Evolutionary conservation across 441 rosid species (phyloP), one percentile per base, ranked within the genome.

Genomic region (Jatropha podagrica): DNA sequence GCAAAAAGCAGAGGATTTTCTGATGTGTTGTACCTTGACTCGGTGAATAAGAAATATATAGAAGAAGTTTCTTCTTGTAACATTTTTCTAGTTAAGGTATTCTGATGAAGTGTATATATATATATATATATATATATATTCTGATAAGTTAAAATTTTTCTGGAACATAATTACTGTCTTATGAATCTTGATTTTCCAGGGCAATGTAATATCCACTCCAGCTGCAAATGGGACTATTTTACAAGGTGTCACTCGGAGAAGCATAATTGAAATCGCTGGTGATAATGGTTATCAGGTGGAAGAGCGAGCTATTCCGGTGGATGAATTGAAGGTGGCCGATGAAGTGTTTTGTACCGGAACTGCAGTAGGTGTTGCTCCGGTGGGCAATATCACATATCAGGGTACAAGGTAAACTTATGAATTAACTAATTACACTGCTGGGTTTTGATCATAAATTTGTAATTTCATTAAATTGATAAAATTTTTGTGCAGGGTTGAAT

Each of bases 271-370:
- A 78, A 88, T 93, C 9, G 93, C 98, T 37, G 73, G 78, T 20
- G 96, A 91, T 82, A 86, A 74, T 49, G 95, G 94, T 55, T 94
- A 89, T 72, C 76, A 89, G 92, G 95, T 93, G 78, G 85, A 86
- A 80, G 99, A 95, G 78, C 86, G 91, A 41, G 69, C 80, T 38
- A 81, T 93, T 76, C 82, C 79, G 0, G 88, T 91, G 68, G 98
- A 89, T 23, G 94, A 90, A 75, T 62, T 93, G 77, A 77, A 75
- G 74, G 87, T 80, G 23, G 98, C 96, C 4, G 92, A 95, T 67
- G 96, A 95, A 88, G 95, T 93, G 17, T 95, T 95, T 60, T 95
- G 98, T 85, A 93, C 94, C 0, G 98, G 99, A 82, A 93, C 98
- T 11, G 98, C 98, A 13, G 97, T 93, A 17, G 96, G 88, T 38